Conservation (phyloP, 2,329 filamentous ascomycete species). For the Huntiella decipiens region DNA sequence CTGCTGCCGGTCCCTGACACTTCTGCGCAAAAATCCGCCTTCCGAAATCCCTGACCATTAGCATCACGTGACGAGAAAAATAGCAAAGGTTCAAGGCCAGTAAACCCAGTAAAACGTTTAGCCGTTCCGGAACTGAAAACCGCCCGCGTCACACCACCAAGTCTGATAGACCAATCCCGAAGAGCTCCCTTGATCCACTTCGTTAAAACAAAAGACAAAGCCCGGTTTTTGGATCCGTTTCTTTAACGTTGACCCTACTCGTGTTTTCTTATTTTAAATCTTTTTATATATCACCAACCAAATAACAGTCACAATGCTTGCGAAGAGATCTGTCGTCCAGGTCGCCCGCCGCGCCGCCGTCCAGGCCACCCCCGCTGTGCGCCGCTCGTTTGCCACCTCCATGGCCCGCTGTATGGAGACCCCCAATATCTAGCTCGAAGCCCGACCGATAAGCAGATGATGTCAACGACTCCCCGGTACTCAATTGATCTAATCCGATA, state of each 20-base stretch:
- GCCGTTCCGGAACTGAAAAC: background rate
- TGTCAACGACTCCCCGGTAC: too few relatives aligned
- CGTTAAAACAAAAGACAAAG: too few relatives aligned
- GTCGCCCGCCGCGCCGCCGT: conserved; percentile 37
- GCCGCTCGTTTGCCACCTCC: conserved; percentile 41
- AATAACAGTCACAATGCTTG: conserved; percentile 31
- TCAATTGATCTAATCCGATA: too few relatives aligned
- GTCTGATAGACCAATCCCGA: too few relatives aligned
- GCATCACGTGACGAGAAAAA: conserved; percentile 7
- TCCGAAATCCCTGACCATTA: background rate
- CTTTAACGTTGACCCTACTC: background rate
- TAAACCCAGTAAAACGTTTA: too few relatives aligned
- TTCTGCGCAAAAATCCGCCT: background rate
- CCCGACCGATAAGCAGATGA: too few relatives aligned
- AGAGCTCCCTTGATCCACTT: too few relatives aligned
- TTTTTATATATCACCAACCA: background rate
- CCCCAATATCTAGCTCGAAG: background rate
- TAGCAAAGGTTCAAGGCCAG: background rate
- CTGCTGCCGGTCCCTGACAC: background rate
- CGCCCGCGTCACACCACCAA: conserved; percentile 9
- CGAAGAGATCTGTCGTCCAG: conserved; percentile 42
- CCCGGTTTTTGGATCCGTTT: background rate
- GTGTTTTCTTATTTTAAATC: background rate
- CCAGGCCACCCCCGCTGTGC: conserved; percentile 30
- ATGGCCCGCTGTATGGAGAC: conserved; percentile 36